A percentile compares a stretch with the other conserved stretches of the same genome.
Evolutionary conservation across 495 filamentous ascomycete species (phyloP).

Genomic region (Podospora pseudocomata): DNA sequence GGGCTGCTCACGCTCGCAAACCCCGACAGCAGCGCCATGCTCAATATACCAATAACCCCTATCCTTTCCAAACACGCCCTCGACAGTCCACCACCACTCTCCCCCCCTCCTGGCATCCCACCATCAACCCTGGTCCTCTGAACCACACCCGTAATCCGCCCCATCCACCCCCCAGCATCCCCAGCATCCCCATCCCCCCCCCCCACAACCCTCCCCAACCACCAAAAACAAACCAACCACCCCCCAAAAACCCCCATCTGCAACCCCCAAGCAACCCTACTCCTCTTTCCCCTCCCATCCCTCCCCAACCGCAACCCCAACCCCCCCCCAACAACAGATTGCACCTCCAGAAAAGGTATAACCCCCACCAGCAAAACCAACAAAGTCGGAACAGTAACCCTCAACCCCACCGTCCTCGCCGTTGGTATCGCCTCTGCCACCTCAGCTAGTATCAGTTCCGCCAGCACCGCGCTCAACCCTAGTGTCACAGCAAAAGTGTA

Average conservation of each 20-base stretch:
- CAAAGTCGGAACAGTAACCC: slow-evolving; percentile 60
- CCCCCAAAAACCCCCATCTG: slow-evolving; percentile 53
- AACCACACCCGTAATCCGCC: slow-evolving; percentile 1
- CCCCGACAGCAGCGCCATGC: slow-evolving; percentile 78
- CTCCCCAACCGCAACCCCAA: slow-evolving; percentile 54
- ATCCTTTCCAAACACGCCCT: slow-evolving; percentile 75
- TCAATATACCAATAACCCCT: slow-evolving; percentile 72
- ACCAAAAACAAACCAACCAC: slow-evolving; percentile 74
- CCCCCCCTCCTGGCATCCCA: slow-evolving; percentile 10
- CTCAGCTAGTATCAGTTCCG: slow-evolving; percentile 72
- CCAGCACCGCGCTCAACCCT: slow-evolving; percentile 67
- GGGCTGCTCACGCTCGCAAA: slow-evolving; percentile 77
- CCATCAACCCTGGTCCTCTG: slow-evolving; percentile 7
- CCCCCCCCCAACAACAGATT: slow-evolving; percentile 57
- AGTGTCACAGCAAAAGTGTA: slow-evolving; percentile 67
- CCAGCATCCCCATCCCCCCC: slow-evolving; percentile 34
- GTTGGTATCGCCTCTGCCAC: slow-evolving; percentile 66
- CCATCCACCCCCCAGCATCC: neutral
- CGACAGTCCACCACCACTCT: slow-evolving; percentile 49
- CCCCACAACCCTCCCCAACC: slow-evolving; percentile 58
- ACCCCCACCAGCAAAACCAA: slow-evolving; percentile 63
- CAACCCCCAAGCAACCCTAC: slow-evolving; percentile 53
- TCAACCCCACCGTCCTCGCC: slow-evolving; percentile 59
- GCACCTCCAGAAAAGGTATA: slow-evolving; percentile 69
- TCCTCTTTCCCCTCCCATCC: slow-evolving; percentile 42